A percentile compares a stretch with the other conserved stretches of the same genome.
phyloP scores from a whole-genome alignment of 495 filamentous ascomycete species.

The Immersiella caudata region DNA sequence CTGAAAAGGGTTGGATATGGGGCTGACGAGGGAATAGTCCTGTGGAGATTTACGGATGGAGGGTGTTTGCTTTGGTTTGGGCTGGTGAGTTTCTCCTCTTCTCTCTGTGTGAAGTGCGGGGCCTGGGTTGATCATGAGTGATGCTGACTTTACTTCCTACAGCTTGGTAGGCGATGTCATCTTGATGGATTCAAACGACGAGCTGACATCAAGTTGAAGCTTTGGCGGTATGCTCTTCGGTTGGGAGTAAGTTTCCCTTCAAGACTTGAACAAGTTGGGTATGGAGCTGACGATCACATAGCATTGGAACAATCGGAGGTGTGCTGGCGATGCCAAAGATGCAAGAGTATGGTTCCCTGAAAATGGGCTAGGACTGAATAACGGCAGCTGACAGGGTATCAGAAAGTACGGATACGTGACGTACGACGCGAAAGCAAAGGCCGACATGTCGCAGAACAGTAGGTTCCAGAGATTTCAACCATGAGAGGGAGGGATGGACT shows the following conservation, averaged over 20 bases:
- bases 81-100: slow-evolving; percentile 49
- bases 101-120: background rate
- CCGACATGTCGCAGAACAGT: slow-evolving; percentile 16
- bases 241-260: slow-evolving; percentile 46
- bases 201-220: slow-evolving; percentile 49
- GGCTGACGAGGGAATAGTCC: slow-evolving; percentile 14
- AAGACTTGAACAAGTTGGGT: background rate
- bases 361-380: background rate
- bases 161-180: slow-evolving; percentile 10
- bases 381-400: background rate
- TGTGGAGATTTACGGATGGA: slow-evolving; percentile 73
- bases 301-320: slow-evolving; percentile 52
- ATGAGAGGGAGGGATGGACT: slow-evolving; percentile 12
- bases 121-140: background rate
- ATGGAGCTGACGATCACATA: background rate
- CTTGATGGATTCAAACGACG: slow-evolving; percentile 3
- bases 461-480: background rate
- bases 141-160: background rate
- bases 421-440: background rate
- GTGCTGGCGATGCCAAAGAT: slow-evolving; percentile 53
- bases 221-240: slow-evolving; percentile 75
- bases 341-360: slow-evolving; percentile 41
- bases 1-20: background rate
- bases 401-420: background rate
- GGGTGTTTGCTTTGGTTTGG: slow-evolving; percentile 67